These are phyloP conservation scores for Guyanaporus albipodus DNA, from an alignment of 768 basidiomycete species.

Conservation along the genomic window DNA sequence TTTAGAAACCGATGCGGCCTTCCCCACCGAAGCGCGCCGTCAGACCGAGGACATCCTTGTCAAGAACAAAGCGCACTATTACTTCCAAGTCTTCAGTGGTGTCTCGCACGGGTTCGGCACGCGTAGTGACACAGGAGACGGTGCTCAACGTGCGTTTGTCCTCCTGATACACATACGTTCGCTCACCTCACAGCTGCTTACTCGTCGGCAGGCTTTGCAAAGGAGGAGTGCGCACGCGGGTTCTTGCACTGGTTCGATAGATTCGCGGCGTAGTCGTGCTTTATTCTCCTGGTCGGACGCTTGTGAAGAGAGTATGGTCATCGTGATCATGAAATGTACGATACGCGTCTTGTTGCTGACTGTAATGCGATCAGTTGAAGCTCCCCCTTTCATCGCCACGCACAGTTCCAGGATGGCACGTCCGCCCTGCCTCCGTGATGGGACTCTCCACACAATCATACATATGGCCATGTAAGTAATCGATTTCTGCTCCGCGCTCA, in stretches of 20 bases:
- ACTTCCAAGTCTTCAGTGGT: constrained; percentile 53
- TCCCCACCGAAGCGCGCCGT: constrained; percentile 49
- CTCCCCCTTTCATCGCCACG: background rate
- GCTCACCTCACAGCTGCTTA: background rate
- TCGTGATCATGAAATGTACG: constrained; percentile 11
- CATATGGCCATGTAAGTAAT: background rate
- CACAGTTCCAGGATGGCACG: no score
- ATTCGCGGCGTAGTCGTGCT: constrained; percentile 29
- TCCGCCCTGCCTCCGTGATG: background rate
- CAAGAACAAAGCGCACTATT: constrained; percentile 48
- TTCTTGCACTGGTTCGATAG: constrained; percentile 50
- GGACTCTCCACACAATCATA: no score
- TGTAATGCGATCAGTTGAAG: background rate
- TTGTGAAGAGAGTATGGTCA: background rate
- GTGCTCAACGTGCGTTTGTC: constrained; percentile 17
- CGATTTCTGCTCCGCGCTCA: background rate
- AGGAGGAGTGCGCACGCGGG: constrained; percentile 53
- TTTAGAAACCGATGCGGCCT: constrained; percentile 52
- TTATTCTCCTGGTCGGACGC: background rate
- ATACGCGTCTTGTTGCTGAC: background rate
- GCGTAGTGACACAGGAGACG: constrained; percentile 29
- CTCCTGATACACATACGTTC: background rate
- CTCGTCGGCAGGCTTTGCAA: constrained; percentile 53
- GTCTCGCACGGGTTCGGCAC: constrained; percentile 37
- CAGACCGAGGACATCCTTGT: constrained; percentile 54